Base-by-base conservation (phyloP, 495 filamentous ascomycete species). In the Coniosporium apollinis region DNA sequence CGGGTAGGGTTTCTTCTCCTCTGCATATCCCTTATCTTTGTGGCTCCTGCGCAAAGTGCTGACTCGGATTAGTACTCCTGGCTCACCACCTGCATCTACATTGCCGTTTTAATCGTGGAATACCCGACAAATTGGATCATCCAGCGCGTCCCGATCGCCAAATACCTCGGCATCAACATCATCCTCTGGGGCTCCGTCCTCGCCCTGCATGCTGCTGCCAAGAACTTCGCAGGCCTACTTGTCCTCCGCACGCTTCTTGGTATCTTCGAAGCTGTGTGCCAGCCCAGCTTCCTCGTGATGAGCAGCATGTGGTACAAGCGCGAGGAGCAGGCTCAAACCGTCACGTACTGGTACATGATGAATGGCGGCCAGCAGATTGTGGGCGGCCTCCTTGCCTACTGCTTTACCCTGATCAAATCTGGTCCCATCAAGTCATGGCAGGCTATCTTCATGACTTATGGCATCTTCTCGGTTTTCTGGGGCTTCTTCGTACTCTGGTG, bases 261-360 rank as follows among this genome's bases (percentile, higher is more conserved):
- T 2, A 48, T 76, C 30, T 71, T 78, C 41, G 76, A 78, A 57
- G 69, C 74, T 13, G 66, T 68, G 19, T 69, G 77, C 36, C 64
- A 63, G 29, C 74, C 74, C 10, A 65, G 61, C 2, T 51, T 77
- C 24, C 69, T 67, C 21, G 48, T 72, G 19, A 66, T 72, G 38
- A 61, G 52, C 14, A 60, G 58, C 38, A 59, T 54, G 53, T 81
- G 72, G 72, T 82, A 79, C 40, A 69, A 70, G 0, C 62, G 69
- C 8, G 58, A 62, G 1, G 74, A 80, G 46, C 66, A 74, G 39
- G 68, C 72, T 0, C 55, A 70, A 1, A 58, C 76, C 10, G 74
- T 76, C 15, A 67, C 65, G 3, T 58, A 72, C 10, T 81, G 76
- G 76, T 81, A 76, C 47, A 64, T 62, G 16, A 74, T 72, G 4